Conservation (phyloP, 1,139 yeast species). For the Lodderomyces parapsilosis region DNA sequence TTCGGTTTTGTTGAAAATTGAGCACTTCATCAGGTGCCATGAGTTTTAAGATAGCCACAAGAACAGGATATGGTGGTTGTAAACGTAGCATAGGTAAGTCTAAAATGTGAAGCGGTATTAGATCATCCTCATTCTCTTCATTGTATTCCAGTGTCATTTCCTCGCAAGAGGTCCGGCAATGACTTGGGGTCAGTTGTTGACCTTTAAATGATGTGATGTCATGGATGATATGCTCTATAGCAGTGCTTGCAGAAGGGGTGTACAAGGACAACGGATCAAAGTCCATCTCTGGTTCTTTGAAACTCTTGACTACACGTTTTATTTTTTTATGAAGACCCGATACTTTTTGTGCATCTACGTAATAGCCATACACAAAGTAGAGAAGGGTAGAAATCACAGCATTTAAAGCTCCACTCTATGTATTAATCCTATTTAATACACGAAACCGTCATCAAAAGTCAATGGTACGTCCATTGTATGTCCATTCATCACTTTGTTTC, state of each 20-base stretch:
- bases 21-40: conserved; percentile 52
- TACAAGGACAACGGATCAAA: conserved; percentile 47
- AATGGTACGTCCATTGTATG: conserved; percentile 93
- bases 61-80: conserved; percentile 49
- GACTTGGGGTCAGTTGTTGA: neutral
- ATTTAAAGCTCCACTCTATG: neutral
- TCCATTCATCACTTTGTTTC: conserved; percentile 74
- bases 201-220: neutral
- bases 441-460: conserved; percentile 60
- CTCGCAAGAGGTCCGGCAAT: neutral
- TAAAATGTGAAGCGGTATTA: conserved; percentile 50
- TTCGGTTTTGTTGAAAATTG: conserved; percentile 48
- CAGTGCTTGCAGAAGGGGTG: conserved; percentile 23
- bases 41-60: conserved; percentile 46
- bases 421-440: neutral
- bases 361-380: neutral
- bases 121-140: conserved; percentile 23
- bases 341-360: too few relatives aligned
- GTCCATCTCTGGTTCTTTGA: conserved; percentile 19
- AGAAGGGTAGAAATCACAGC: neutral
- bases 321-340: too few relatives aligned
- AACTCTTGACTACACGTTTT: neutral
- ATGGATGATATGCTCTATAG: neutral
- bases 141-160: neutral
- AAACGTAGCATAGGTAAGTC: conserved; percentile 61